A percentile compares a stretch with the other conserved stretches of the same genome.
Evolutionary conservation across 176 grass and related monocot genomes (phyloP).

Genomic region (Rhynchospora breviuscula): DNA sequence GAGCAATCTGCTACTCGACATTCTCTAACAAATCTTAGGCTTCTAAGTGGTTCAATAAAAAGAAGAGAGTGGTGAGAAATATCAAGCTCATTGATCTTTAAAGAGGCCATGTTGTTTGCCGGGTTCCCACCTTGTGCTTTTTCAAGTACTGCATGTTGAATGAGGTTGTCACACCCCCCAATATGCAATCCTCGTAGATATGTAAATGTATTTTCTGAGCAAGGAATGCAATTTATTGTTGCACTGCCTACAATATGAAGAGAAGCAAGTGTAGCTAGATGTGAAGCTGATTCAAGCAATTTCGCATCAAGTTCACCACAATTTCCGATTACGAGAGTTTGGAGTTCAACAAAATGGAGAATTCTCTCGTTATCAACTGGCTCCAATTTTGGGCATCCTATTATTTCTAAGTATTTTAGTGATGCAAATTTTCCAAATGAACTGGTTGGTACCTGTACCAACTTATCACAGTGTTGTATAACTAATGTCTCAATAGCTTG

Average conservation of each 20-base stretch:
- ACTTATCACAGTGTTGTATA: conserved; percentile 4
- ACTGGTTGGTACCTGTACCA: background rate
- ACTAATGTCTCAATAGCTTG: background rate
- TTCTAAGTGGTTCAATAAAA: conserved; percentile 22
- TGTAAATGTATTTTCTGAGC: background rate
- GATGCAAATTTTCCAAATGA: conserved; percentile 2
- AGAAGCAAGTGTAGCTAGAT: conserved; percentile 21
- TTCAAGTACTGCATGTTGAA: background rate
- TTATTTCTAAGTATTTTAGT: conserved; percentile 13
- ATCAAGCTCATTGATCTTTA: conserved; percentile 12
- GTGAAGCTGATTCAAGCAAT: conserved; percentile 12
- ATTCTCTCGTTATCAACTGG: background rate
- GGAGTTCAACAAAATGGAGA: background rate
- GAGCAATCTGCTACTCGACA: background rate
- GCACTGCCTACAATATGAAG: background rate
- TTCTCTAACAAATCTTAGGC: conserved; percentile 22
- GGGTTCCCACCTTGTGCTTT: background rate
- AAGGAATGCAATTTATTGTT: conserved; percentile 9
- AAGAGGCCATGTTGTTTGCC: background rate
- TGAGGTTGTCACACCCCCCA: conserved; percentile 20
- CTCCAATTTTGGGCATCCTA: conserved; percentile 6
- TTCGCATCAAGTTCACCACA: conserved; percentile 3
- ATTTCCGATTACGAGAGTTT: background rate
- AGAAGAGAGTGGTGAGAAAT: conserved; percentile 30
- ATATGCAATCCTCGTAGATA: background rate